These are phyloP conservation scores for Candida sanyaensis DNA, from an alignment of 1,139 yeast genomes.

Conservation along the genomic window DNA sequence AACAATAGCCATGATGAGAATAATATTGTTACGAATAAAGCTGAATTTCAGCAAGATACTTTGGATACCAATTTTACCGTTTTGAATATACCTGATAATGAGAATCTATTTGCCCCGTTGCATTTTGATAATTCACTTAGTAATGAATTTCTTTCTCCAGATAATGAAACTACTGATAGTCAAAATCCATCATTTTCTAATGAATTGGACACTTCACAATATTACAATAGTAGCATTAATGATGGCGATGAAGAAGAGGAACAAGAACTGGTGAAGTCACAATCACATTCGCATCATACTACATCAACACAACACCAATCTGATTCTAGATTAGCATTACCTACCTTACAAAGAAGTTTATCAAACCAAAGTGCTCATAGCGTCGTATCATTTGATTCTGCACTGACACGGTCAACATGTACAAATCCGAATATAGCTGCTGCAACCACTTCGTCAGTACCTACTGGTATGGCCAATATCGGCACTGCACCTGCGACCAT, in stretches of 20 bases:
- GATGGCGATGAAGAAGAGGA: constrained; percentile 7
- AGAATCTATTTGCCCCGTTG: constrained; percentile 7
- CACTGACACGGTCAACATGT: constrained; percentile 6
- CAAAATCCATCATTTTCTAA: not conserved
- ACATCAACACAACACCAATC: not conserved
- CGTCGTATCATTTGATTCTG: constrained; percentile 13
- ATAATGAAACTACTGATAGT: constrained; percentile 3
- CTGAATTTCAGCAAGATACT: not conserved
- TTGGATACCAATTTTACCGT: constrained; percentile 5
- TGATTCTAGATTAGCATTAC: constrained; percentile 3
- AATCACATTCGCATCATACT: not conserved
- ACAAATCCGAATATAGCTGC: constrained; percentile 9
- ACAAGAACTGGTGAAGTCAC: not conserved
- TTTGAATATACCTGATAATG: constrained; percentile 1
- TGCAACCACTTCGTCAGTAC: not conserved
- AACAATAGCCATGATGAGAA: not conserved
- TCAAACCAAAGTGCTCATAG: constrained; percentile 30
- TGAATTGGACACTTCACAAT: not conserved
- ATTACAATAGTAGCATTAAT: not conserved
- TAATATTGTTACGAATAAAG: not conserved
- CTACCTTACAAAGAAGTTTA: constrained; percentile 4
- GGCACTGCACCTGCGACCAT: too few species aligned
- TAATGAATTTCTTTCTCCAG: constrained; percentile 7
- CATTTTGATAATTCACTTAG: constrained; percentile 6
- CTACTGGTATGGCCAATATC: too few species aligned